A percentile compares a stretch with the other conserved stretches of the same genome.
These are phyloP conservation scores for Lepidium campestre DNA, from an alignment of 441 rosid genomes.

Conservation along the genomic window DNA sequence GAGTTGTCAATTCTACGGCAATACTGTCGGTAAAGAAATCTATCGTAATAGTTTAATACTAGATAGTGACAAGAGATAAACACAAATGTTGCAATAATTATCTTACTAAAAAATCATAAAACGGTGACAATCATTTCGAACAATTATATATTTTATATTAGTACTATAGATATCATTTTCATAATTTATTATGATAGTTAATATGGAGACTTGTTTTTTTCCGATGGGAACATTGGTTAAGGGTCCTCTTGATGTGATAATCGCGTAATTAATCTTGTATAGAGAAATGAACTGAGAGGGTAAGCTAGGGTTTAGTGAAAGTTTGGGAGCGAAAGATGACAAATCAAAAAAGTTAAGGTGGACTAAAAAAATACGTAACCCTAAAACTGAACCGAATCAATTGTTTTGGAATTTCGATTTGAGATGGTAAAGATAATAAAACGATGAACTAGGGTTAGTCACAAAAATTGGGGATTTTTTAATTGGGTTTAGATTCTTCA, in stretches of 20 bases:
- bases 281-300: no score
- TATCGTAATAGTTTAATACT: neutral
- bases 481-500: no score
- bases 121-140: neutral
- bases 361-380: no score
- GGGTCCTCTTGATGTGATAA: constrained; percentile 1
- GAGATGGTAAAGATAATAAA: no score
- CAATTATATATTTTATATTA: neutral
- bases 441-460: no score
- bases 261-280: neutral
- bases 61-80: neutral
- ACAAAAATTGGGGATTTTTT: no score
- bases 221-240: neutral
- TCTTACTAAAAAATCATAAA: neutral
- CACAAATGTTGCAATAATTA: neutral
- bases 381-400: no score
- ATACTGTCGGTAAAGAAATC: neutral
- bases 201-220: neutral
- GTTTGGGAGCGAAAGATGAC: no score
- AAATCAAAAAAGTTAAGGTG: no score
- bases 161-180: neutral
- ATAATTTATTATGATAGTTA: neutral
- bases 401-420: no score
- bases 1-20: neutral
- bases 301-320: no score